Evolutionary conservation across 2,329 filamentous ascomycete species (phyloP).

Genomic region (Neofusicoccum laricinum): DNA sequence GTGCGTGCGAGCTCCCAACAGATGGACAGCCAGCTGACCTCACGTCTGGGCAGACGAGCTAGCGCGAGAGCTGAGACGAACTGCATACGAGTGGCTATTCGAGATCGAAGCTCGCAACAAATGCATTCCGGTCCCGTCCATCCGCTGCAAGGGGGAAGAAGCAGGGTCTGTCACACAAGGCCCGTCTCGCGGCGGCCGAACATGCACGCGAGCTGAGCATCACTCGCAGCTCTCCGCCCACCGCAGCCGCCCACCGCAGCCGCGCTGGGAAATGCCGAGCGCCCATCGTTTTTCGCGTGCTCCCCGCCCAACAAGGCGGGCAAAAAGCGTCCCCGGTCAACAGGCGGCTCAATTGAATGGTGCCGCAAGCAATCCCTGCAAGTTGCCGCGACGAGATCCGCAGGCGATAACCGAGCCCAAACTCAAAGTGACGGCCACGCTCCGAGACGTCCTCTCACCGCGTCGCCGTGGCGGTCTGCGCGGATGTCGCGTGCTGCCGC

Average conservation of each 20-base stretch:
- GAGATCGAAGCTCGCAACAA: no score
- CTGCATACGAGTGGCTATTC: no score
- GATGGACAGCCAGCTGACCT: not conserved
- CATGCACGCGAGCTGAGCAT: not conserved
- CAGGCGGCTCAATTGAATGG: not conserved
- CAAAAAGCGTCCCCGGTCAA: not conserved
- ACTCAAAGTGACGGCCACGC: not conserved
- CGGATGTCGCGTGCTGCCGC: no score
- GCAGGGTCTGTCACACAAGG: not conserved
- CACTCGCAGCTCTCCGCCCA: not conserved
- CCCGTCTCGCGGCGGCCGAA: not conserved
- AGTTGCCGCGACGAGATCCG: not conserved
- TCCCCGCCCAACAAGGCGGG: not conserved
- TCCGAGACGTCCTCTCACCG: not conserved
- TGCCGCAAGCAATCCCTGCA: no score
- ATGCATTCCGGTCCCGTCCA: no score
- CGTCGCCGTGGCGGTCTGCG: no score
- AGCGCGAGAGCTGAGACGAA: not conserved
- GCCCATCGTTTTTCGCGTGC: not conserved
- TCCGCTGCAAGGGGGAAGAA: not conserved
- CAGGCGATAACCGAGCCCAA: slow-evolving; percentile 3
- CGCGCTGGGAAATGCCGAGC: not conserved
- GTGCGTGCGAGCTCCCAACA: not conserved
- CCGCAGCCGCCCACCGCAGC: not conserved
- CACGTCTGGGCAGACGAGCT: not conserved